These are phyloP conservation scores for Entamoeba invadens DNA, from an alignment of 208 protist genomes.

Conservation along the genomic window DNA sequence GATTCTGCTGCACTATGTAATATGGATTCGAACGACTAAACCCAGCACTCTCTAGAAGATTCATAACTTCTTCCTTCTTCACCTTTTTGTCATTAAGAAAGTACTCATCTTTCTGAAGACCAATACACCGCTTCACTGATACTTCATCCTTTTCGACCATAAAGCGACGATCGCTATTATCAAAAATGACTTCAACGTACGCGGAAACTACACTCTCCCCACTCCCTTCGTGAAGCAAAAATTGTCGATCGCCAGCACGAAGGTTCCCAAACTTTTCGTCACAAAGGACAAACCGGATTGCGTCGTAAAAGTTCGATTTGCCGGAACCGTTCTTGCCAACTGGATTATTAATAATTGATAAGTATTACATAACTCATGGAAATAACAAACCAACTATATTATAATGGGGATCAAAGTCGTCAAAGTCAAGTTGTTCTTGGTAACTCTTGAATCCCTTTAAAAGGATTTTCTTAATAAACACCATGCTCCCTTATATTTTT, in stretches of 20 bases:
- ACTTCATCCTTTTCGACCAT: not conserved
- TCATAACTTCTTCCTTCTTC: conserved; percentile 54
- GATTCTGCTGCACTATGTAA: conserved; percentile 97
- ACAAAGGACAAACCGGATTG: not conserved
- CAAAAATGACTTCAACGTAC: not conserved
- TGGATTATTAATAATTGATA: too few species aligned
- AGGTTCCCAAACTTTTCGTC: not conserved
- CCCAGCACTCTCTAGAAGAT: conserved; percentile 86
- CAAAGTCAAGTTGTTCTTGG: not conserved
- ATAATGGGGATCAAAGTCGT: not conserved
- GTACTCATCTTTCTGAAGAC: not conserved
- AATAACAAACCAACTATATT: too few species aligned
- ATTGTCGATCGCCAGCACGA: not conserved
- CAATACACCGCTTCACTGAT: not conserved
- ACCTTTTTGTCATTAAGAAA: not conserved
- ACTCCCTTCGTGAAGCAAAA: not conserved
- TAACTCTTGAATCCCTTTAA: not conserved
- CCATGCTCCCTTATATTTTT: not conserved
- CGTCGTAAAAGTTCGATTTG: not conserved
- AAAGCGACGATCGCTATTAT: not conserved
- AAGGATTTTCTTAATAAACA: not conserved
- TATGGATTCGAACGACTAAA: conserved; percentile 94
- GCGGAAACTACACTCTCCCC: not conserved
- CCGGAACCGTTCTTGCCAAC: not conserved
- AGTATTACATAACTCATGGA: too few species aligned